Conservation (phyloP, 2,329 filamentous ascomycete genomes). For the Ceratocystis destructans region DNA sequence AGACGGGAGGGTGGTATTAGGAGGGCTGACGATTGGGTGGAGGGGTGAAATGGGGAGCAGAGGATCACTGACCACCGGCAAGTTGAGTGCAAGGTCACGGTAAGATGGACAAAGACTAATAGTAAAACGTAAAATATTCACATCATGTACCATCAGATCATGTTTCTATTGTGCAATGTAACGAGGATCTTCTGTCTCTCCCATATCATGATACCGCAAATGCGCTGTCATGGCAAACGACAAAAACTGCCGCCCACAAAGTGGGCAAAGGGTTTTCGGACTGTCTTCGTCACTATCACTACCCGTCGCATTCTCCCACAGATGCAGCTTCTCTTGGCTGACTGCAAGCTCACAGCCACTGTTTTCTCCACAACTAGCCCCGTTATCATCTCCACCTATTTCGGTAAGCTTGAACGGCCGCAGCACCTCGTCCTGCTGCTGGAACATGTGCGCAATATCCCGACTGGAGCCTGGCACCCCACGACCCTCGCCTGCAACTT, state of each 20-base stretch:
- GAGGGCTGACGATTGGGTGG: constrained; percentile 78
- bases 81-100: constrained; percentile 43
- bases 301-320: constrained; percentile 25
- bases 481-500: constrained; percentile 35
- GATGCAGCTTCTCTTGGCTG: constrained; percentile 24
- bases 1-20: constrained; percentile 54
- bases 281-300: constrained; percentile 19
- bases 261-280: constrained; percentile 30
- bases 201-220: constrained; percentile 35
- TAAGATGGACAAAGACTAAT: neutral
- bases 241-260: constrained; percentile 42
- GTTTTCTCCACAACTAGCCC: constrained; percentile 19
- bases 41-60: constrained; percentile 76
- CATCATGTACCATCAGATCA: neutral
- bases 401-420: constrained; percentile 50
- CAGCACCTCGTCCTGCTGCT: constrained; percentile 53
- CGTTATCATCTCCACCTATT: constrained; percentile 19
- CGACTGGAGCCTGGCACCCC: constrained; percentile 43
- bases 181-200: constrained; percentile 19
- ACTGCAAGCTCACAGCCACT: constrained; percentile 22
- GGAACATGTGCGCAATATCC: constrained; percentile 76
- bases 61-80: constrained; percentile 77
- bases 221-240: constrained; percentile 46
- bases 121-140: neutral
- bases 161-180: neutral